Evolutionary conservation across 176 grass and related monocot genomes (phyloP).

Genomic region (Eleusine indica): DNA sequence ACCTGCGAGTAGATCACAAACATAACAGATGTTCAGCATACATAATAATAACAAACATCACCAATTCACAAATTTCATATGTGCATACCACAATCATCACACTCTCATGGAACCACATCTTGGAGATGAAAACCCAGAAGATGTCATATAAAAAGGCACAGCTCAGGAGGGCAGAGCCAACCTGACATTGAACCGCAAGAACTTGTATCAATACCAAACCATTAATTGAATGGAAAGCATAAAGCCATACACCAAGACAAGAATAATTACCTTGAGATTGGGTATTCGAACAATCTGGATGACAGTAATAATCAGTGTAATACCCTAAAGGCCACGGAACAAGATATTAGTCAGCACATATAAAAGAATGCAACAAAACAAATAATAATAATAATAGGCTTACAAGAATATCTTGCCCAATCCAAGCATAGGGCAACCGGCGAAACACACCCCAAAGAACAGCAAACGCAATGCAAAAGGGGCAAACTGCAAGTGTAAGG

Average conservation of each 20-base stretch:
- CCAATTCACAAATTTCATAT: neutral
- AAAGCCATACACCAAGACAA: neutral
- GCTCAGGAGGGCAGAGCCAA: constrained; percentile 81
- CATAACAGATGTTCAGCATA: constrained; percentile 16
- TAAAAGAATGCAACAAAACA: constrained; percentile 11
- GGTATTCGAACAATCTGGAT: constrained; percentile 97
- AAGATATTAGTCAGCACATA: constrained; percentile 15
- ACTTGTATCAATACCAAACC: constrained; percentile 18
- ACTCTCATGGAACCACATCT: constrained; percentile 95
- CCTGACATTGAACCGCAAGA: constrained; percentile 54
- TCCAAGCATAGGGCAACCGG: constrained; percentile 69
- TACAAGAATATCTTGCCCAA: constrained; percentile 99
- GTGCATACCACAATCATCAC: constrained; percentile 98
- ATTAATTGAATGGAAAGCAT: constrained; percentile 6
- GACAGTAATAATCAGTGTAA: constrained; percentile 89
- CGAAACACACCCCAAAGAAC: constrained; percentile 85
- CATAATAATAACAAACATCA: neutral
- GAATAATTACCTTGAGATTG: constrained; percentile 86
- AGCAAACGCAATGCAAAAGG: constrained; percentile 80
- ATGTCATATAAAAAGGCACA: constrained; percentile 97
- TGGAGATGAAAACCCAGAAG: constrained; percentile 98
- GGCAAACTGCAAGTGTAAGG: constrained; percentile 80
- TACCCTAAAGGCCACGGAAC: constrained; percentile 62
- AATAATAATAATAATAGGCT: constrained; percentile 20
- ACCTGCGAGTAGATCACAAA: constrained; percentile 49